Evolutionary conservation across 192 early-diverging fungal genomes (phyloP).

Genomic region (Coemansia umbellata): DNA sequence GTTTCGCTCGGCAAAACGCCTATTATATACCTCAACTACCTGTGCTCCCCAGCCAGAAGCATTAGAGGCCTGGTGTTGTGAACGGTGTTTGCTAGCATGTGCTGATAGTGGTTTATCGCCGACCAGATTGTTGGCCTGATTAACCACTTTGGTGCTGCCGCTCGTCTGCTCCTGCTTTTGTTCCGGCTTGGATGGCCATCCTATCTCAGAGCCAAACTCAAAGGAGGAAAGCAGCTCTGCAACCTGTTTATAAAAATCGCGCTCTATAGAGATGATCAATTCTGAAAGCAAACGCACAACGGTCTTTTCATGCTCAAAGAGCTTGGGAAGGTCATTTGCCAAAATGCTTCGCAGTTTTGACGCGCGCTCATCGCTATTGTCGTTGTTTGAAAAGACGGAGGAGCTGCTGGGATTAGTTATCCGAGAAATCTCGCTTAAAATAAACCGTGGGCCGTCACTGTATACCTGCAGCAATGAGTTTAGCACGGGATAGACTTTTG

Average conservation of each 20-base stretch:
- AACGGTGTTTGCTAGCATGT: neutral
- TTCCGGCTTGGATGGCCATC: neutral
- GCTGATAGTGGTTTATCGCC: neutral
- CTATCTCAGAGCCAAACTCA: neutral
- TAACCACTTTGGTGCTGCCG: neutral
- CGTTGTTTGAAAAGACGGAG: constrained; percentile 2
- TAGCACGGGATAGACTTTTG: constrained; percentile 34
- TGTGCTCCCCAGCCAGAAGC: constrained; percentile 4
- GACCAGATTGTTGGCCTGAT: neutral
- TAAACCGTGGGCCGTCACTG: constrained; percentile 41
- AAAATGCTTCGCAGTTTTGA: constrained; percentile 17
- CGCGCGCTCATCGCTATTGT: constrained; percentile 9
- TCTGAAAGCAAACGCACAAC: constrained; percentile 25
- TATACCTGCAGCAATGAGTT: constrained; percentile 37
- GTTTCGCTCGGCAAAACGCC: constrained; percentile 6
- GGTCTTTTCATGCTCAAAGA: constrained; percentile 39
- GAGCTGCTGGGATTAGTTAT: constrained; percentile 6
- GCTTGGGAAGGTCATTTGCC: constrained; percentile 35
- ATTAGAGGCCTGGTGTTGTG: neutral
- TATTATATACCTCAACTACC: constrained; percentile 7
- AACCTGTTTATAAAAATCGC: constrained; percentile 22
- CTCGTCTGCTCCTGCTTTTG: neutral
- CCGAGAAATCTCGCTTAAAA: constrained; percentile 35
- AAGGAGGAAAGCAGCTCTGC: constrained; percentile 4
- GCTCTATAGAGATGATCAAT: constrained; percentile 28